Evolutionary conservation across 108 stramenopile genomes (phyloP).

Genomic region (Seminavis robusta): DNA sequence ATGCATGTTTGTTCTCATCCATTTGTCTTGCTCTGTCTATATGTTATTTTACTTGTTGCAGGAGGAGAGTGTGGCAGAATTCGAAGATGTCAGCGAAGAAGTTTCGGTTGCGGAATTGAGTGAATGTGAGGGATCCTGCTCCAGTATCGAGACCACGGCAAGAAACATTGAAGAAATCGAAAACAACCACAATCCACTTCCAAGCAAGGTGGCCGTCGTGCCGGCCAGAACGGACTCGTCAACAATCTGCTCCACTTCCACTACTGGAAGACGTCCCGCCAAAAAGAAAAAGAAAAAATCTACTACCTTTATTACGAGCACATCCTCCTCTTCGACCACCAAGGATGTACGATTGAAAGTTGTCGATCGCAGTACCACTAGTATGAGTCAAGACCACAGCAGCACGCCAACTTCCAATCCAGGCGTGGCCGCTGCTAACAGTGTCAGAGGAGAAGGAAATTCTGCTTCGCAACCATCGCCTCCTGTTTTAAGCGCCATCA

Average conservation of each 20-base stretch:
- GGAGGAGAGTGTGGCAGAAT: slow-evolving; percentile 34
- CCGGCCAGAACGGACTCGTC: not conserved
- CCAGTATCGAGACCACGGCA: not conserved
- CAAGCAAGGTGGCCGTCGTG: not conserved
- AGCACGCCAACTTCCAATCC: not conserved
- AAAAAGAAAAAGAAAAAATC: no score
- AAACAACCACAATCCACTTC: not conserved
- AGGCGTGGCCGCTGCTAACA: not conserved
- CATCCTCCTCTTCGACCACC: no score
- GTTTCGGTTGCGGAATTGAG: not conserved
- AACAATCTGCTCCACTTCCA: not conserved
- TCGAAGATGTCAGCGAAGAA: slow-evolving; percentile 13
- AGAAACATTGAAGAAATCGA: not conserved
- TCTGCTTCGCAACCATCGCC: not conserved
- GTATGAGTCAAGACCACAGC: not conserved
- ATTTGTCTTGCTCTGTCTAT: not conserved
- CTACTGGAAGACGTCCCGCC: not conserved
- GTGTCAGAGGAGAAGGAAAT: not conserved
- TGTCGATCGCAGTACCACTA: not conserved
- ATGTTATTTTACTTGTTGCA: no score
- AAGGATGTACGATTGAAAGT: no score
- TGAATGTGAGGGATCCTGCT: not conserved
- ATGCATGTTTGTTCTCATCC: not conserved
- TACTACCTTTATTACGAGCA: no score
- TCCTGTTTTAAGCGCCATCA: no score